Percentiles rank a stretch among this genome's conserved stretches.
Conservation (phyloP, 2,329 filamentous ascomycete genomes). For the Sclerotinia trifoliorum region DNA sequence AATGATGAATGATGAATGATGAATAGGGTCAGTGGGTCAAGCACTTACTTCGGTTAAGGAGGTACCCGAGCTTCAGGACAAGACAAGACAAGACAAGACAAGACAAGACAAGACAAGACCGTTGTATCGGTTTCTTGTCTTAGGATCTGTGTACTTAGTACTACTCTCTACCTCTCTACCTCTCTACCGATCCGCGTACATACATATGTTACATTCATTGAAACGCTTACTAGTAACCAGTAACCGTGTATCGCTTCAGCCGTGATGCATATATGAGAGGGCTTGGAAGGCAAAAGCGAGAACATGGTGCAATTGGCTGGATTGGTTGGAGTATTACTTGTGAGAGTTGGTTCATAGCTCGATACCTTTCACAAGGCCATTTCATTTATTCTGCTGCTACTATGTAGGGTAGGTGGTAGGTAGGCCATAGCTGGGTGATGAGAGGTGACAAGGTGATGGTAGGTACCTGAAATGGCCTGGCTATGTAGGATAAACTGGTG, state of each 20-base stretch:
- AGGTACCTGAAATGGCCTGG: background rate
- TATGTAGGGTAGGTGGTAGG: background rate
- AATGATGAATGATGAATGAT: too few species aligned
- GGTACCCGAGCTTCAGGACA: background rate
- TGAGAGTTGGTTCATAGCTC: too few species aligned
- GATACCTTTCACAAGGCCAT: background rate
- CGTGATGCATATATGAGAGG: background rate
- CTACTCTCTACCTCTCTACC: too few species aligned
- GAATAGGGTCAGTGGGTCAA: background rate
- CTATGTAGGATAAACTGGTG: background rate
- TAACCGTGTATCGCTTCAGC: background rate
- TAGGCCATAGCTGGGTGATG: too few species aligned
- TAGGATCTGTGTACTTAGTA: background rate
- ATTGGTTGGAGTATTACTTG: background rate
- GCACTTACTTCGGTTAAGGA: background rate
- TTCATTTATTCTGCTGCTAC: background rate
- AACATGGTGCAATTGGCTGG: background rate
- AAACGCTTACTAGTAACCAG: slow-evolving; percentile 3
- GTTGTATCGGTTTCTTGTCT: slow-evolving; percentile 6
- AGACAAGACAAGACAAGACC: background rate
- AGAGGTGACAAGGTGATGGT: background rate
- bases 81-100: too few species aligned
- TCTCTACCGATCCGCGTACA: background rate
- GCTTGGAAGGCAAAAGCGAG: background rate
- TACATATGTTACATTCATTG: background rate